Percentiles rank a stretch among this genome's conserved stretches.
phyloP scores from a whole-genome alignment of 345 rosid species.

The Rubroshorea leprosula region DNA sequence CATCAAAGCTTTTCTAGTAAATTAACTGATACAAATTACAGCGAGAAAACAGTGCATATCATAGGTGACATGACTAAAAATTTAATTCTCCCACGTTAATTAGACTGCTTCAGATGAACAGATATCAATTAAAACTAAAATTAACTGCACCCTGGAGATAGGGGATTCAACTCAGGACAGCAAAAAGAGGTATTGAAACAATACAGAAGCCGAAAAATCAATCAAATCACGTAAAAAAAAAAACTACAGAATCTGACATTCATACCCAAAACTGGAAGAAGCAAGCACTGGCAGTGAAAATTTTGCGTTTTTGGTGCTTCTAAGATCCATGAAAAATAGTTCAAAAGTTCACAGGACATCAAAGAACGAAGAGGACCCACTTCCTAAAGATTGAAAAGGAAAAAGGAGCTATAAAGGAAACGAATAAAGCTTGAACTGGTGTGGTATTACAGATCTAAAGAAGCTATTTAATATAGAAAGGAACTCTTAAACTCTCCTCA shows the following conservation, averaged over 20 bases:
- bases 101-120: too few species aligned
- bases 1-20: too few species aligned
- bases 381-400: constrained; percentile 16
- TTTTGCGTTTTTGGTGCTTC: background rate
- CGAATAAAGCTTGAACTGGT: constrained; percentile 15
- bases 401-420: constrained; percentile 9
- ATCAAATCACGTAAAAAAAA: background rate
- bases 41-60: too few species aligned
- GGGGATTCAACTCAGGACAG: background rate
- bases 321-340: constrained; percentile 6
- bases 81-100: too few species aligned
- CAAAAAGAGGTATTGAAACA: background rate
- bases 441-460: constrained; percentile 32
- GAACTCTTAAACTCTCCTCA: constrained; percentile 24
- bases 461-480: constrained; percentile 14
- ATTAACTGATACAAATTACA: too few species aligned
- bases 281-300: background rate
- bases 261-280: background rate
- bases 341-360: constrained; percentile 2
- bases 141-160: too few species aligned
- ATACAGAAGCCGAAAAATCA: background rate
- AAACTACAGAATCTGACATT: background rate
- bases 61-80: too few species aligned
- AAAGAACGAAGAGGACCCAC: constrained; percentile 11
- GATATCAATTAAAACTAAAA: too few species aligned